A percentile compares a stretch with the other conserved stretches of the same genome.
Conservation (phyloP, 1,284 basidiomycete genomes). For the Puccinia polysora region DNA sequence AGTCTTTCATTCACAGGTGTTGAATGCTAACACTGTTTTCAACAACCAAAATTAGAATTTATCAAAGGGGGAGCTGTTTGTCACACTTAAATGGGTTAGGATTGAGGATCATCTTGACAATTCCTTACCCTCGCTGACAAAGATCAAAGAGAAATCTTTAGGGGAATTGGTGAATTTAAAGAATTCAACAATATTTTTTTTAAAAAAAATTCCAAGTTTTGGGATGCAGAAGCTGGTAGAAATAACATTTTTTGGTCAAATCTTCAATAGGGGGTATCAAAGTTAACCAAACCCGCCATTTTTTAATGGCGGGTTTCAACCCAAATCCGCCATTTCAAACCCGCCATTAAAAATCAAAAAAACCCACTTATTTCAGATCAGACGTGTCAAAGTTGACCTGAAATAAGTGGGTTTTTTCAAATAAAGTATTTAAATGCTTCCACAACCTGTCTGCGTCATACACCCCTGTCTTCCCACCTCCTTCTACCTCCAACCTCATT, state of each 20-base stretch:
- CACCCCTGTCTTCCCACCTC: no score
- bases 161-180: conserved; percentile 6
- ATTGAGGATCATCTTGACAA: conserved; percentile 45
- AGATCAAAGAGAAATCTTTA: conserved; percentile 4
- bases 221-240: conserved; percentile 16
- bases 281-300: no score
- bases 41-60: neutral
- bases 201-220: neutral
- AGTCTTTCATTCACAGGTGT: conserved; percentile 52
- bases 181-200: conserved; percentile 11
- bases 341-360: no score
- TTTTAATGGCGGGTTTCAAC: no score
- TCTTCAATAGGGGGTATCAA: no score
- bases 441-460: no score
- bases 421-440: no score
- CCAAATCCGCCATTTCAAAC: no score
- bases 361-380: no score
- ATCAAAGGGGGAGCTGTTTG: neutral
- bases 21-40: conserved; percentile 39
- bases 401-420: no score
- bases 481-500: no score
- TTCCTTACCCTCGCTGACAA: conserved; percentile 32
- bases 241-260: conserved; percentile 45
- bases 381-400: no score
- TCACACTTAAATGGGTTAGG: neutral